Conservation (phyloP, 768 basidiomycete genomes). For the Mycena chlorophos region DNA sequence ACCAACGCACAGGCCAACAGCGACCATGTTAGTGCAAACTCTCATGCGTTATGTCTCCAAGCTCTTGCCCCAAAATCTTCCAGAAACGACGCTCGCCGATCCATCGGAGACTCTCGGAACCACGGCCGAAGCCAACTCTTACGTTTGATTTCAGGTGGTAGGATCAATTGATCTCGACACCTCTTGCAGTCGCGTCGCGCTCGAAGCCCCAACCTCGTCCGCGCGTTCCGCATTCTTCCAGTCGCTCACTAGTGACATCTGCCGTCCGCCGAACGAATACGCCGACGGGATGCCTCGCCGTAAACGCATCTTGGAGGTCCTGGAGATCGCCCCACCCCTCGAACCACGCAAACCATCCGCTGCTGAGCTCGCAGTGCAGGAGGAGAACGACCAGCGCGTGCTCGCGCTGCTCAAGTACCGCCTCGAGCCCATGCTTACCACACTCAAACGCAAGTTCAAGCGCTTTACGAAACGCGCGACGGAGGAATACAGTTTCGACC, state of each 20-base stretch:
- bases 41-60: too few relatives aligned
- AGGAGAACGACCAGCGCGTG: constrained; percentile 76
- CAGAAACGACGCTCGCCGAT: too few relatives aligned
- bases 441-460: constrained; percentile 91
- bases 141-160: too few relatives aligned
- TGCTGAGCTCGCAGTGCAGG: constrained; percentile 79
- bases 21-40: too few relatives aligned
- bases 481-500: constrained; percentile 75
- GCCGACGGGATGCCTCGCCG: constrained; percentile 84
- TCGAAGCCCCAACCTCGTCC: constrained; percentile 50
- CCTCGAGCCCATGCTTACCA: constrained; percentile 85
- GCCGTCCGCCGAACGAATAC: constrained; percentile 80
- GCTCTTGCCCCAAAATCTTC: too few relatives aligned
- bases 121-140: too few relatives aligned
- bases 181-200: too few relatives aligned
- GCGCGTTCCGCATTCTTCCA: constrained; percentile 81
- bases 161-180: too few relatives aligned
- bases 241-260: constrained; percentile 65
- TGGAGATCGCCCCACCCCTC: constrained; percentile 87
- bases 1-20: too few relatives aligned
- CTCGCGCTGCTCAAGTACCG: constrained; percentile 84
- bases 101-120: too few relatives aligned
- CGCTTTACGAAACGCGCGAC: constrained; percentile 79
- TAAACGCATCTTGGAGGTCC: constrained; percentile 79
- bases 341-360: constrained; percentile 81